Percentiles rank a stretch among this genome's conserved stretches.
Conservation (phyloP, 2,329 filamentous ascomycete species). For the Microdochium bolleyi region DNA sequence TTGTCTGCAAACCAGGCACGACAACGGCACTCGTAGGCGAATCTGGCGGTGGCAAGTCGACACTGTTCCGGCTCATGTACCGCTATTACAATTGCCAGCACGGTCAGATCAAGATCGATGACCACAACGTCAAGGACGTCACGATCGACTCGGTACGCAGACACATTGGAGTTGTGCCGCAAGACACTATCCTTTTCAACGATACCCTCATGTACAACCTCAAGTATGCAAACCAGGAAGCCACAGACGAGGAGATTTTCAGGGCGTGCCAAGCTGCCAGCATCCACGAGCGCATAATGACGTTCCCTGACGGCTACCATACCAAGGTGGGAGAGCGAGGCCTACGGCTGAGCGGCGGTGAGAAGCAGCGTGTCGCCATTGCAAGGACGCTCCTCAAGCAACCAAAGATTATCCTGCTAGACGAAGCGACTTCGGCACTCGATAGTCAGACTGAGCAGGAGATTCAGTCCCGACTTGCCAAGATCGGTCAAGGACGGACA, state of each 20-base stretch:
- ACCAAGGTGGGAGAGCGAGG: slow-evolving; percentile 90
- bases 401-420: slow-evolving; percentile 83
- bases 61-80: slow-evolving; percentile 90
- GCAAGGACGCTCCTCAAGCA: slow-evolving; percentile 89
- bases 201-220: slow-evolving; percentile 93
- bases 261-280: slow-evolving; percentile 78
- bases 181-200: slow-evolving; percentile 94
- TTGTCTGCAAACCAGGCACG: slow-evolving; percentile 80
- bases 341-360: slow-evolving; percentile 77
- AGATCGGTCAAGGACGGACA: slow-evolving; percentile 76
- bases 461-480: slow-evolving; percentile 80
- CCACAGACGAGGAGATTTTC: slow-evolving; percentile 74
- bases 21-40: slow-evolving; percentile 95
- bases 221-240: slow-evolving; percentile 76
- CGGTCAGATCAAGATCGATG: slow-evolving; percentile 79
- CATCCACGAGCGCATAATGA: slow-evolving; percentile 86
- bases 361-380: slow-evolving; percentile 91
- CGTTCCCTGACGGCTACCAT: slow-evolving; percentile 79
- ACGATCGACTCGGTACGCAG: slow-evolving; percentile 89
- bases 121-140: slow-evolving; percentile 72
- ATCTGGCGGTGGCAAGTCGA: slow-evolving; percentile 95
- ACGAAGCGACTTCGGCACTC: slow-evolving; percentile 86
- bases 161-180: slow-evolving; percentile 92
- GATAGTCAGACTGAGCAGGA: slow-evolving; percentile 91
- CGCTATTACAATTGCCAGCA: slow-evolving; percentile 85